These are phyloP conservation scores for Cardamine resedifolia DNA, from an alignment of 345 rosid species.

Conservation along the genomic window DNA sequence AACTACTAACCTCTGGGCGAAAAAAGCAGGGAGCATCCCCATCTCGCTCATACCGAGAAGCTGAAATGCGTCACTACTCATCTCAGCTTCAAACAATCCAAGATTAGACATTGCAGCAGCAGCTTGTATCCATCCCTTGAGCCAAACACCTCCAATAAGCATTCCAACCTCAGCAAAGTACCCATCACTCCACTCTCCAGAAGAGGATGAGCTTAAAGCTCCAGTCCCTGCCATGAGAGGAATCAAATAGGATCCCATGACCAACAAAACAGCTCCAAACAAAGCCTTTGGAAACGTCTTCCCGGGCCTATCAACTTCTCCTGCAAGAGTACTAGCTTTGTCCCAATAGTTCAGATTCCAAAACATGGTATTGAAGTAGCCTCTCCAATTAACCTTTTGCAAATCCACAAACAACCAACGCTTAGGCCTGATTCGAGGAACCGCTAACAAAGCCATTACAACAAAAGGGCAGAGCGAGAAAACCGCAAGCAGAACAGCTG, in stretches of 20 bases:
- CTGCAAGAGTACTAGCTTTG: constrained; percentile 91
- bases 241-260: constrained; percentile 69
- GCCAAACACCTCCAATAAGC: constrained; percentile 88
- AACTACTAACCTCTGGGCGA: constrained; percentile 57
- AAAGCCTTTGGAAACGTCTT: constrained; percentile 88
- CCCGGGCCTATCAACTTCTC: constrained; percentile 82
- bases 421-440: constrained; percentile 64
- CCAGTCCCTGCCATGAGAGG: constrained; percentile 90
- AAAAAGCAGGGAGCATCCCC: constrained; percentile 85
- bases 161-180: constrained; percentile 92
- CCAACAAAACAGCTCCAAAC: constrained; percentile 74
- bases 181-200: constrained; percentile 83
- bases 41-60: constrained; percentile 95
- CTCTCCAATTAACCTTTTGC: constrained; percentile 76
- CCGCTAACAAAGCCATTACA: constrained; percentile 65
- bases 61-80: constrained; percentile 93
- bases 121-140: constrained; percentile 90
- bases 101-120: constrained; percentile 92
- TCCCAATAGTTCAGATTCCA: constrained; percentile 99
- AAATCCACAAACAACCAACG: constrained; percentile 73
- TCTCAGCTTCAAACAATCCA: constrained; percentile 96
- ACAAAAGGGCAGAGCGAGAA: constrained; percentile 79
- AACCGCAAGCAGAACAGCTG: constrained; percentile 66
- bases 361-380: constrained; percentile 85
- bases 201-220: constrained; percentile 47